Conservation (phyloP, 192 early-diverging fungal genomes). For the Linnemannia zychae region DNA sequence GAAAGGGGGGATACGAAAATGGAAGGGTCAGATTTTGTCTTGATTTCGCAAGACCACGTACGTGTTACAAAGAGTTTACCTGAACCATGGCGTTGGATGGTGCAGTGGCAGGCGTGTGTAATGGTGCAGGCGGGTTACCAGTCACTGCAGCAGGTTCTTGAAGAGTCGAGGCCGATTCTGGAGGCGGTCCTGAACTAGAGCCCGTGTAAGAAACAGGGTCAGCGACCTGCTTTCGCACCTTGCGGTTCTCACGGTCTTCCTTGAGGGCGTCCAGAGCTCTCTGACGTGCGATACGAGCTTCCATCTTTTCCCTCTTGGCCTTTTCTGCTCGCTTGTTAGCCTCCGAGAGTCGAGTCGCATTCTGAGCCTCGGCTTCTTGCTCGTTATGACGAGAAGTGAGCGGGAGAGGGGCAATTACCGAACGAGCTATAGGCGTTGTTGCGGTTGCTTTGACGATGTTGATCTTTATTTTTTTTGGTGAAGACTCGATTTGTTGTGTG, state of each 20-base stretch:
- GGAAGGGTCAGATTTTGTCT: neutral
- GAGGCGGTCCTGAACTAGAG: neutral
- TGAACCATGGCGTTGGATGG: conserved; percentile 22
- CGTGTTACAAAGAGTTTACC: conserved; percentile 8
- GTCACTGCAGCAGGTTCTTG: neutral
- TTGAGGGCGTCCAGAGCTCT: conserved; percentile 38
- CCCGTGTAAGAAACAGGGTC: neutral
- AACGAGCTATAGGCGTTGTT: neutral
- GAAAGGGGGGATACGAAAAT: neutral
- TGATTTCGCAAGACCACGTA: neutral
- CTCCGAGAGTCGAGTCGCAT: conserved; percentile 28
- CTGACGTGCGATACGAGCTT: conserved; percentile 34
- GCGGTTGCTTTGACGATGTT: conserved; percentile 31
- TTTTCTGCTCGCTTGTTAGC: conserved; percentile 30
- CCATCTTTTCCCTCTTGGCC: conserved; percentile 26
- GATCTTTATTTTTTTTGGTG: conserved; percentile 48
- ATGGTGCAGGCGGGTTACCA: neutral
- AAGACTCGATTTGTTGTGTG: neutral
- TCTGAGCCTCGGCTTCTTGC: conserved; percentile 16
- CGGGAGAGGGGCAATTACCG: conserved; percentile 5
- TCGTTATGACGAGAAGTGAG: conserved; percentile 41
- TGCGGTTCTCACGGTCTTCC: conserved; percentile 40
- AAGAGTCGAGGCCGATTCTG: neutral
- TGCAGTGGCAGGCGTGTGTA: neutral
- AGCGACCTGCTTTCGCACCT: neutral